These are phyloP conservation scores for Chalaropsis thielavioides DNA, from an alignment of 2,329 filamentous ascomycete species.

Conservation along the genomic window DNA sequence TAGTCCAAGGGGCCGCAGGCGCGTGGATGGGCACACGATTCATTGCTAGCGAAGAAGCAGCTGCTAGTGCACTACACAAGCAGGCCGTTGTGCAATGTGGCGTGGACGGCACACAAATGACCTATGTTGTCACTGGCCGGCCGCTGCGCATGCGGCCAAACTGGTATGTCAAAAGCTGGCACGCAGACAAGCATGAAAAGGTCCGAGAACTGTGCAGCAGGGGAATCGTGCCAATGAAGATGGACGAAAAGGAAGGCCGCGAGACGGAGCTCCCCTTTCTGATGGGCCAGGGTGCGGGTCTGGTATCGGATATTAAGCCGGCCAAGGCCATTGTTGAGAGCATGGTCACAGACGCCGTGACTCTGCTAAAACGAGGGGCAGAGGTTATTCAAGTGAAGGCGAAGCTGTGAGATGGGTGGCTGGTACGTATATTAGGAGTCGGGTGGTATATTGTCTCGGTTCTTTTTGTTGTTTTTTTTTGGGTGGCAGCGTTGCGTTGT, in stretches of 20 bases:
- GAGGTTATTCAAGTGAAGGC: conserved; percentile 40
- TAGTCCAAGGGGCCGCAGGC: conserved; percentile 78
- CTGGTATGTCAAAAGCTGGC: conserved; percentile 72
- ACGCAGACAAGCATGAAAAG: conserved; percentile 50
- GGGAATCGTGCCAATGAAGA: conserved; percentile 66
- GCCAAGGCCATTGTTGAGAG: conserved; percentile 75
- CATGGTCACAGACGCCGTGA: conserved; percentile 67
- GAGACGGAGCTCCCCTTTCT: conserved; percentile 77
- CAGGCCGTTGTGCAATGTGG: conserved; percentile 63
- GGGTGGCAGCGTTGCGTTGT: neutral
- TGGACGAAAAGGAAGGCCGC: conserved; percentile 68
- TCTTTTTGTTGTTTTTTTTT: neutral
- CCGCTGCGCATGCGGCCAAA: conserved; percentile 71
- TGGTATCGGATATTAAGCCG: conserved; percentile 62
- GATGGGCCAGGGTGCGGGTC: conserved; percentile 86
- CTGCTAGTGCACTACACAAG: conserved; percentile 71
- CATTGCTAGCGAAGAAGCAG: conserved; percentile 69
- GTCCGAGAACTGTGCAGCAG: conserved; percentile 60
- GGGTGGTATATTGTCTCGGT: neutral
- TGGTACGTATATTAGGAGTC: conserved; percentile 7
- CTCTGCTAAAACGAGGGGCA: conserved; percentile 48
- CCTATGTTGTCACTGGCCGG: conserved; percentile 67
- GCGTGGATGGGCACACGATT: conserved; percentile 95
- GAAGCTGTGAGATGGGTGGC: conserved; percentile 27
- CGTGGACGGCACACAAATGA: conserved; percentile 68